Percentiles rank a stretch among this genome's conserved stretches.
These are phyloP conservation scores for Aphanomyces cochlioides DNA, from an alignment of 352 stramenopile species.

Conservation along the genomic window DNA sequence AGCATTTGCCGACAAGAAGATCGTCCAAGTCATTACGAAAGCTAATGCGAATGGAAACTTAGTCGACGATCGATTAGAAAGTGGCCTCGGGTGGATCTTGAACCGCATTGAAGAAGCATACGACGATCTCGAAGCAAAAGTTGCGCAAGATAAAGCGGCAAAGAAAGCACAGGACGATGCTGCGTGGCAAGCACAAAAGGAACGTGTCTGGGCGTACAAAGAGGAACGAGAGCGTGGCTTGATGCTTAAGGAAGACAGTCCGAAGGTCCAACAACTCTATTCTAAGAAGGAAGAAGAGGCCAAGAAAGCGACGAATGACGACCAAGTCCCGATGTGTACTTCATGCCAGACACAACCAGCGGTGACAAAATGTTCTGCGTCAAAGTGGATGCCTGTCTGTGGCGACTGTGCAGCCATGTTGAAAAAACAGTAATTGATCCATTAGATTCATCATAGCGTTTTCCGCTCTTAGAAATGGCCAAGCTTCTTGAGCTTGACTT, in stretches of 20 bases:
- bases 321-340: slow-evolving; percentile 55
- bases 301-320: slow-evolving; percentile 36
- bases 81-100: slow-evolving; percentile 68
- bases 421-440: slow-evolving; percentile 34
- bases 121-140: slow-evolving; percentile 44
- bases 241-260: slow-evolving; percentile 60
- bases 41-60: slow-evolving; percentile 43
- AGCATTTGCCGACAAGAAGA: slow-evolving; percentile 41
- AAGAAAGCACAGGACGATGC: slow-evolving; percentile 63
- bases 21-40: slow-evolving; percentile 61
- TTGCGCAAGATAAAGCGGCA: slow-evolving; percentile 43
- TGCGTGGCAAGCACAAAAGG: slow-evolving; percentile 54
- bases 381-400: slow-evolving; percentile 85
- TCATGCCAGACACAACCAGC: slow-evolving; percentile 51
- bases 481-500: slow-evolving; percentile 62
- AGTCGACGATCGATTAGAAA: slow-evolving; percentile 63
- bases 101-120: slow-evolving; percentile 56
- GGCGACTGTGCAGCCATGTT: slow-evolving; percentile 46
- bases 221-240: slow-evolving; percentile 64
- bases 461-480: slow-evolving; percentile 23
- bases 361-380: slow-evolving; percentile 72
- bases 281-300: slow-evolving; percentile 11
- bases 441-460: neutral
- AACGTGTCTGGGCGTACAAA: slow-evolving; percentile 60
- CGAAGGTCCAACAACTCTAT: neutral